A percentile compares a stretch with the other conserved stretches of the same genome.
Conservation (phyloP, 2,329 filamentous ascomycete species). For the Paraphoma chrysanthemicola region DNA sequence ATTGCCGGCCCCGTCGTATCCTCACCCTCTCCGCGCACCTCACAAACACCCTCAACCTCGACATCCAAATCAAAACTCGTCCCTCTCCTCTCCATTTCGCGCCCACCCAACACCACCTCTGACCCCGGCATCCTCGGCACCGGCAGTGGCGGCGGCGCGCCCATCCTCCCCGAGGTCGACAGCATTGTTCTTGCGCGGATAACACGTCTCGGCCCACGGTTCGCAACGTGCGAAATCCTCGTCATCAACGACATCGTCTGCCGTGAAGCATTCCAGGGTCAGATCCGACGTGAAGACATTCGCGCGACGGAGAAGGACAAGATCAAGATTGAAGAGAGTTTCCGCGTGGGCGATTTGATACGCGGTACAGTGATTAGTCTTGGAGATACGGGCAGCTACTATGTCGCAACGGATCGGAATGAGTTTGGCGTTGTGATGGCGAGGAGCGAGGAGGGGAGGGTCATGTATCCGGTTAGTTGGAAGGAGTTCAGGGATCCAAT, state of each 20-base stretch:
- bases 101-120: constrained; percentile 20
- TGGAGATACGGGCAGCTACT: constrained; percentile 94
- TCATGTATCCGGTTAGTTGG: constrained; percentile 94
- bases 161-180: constrained; percentile 81
- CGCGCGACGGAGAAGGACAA: constrained; percentile 95
- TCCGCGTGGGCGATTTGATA: constrained; percentile 91
- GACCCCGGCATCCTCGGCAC: constrained; percentile 28
- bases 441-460: constrained; percentile 82
- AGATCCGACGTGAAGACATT: constrained; percentile 89
- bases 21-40: constrained; percentile 55
- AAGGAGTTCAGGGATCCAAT: constrained; percentile 88
- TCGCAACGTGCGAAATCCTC: constrained; percentile 85
- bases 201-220: constrained; percentile 81
- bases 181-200: constrained; percentile 84
- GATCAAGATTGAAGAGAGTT: constrained; percentile 88
- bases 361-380: constrained; percentile 86
- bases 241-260: constrained; percentile 73
- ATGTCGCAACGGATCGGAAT: constrained; percentile 89
- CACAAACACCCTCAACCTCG: constrained; percentile 58
- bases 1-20: constrained; percentile 73
- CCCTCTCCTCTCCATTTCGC: constrained; percentile 48
- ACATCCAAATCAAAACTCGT: constrained; percentile 60
- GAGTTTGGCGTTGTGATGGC: constrained; percentile 95
- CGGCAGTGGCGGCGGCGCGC: constrained; percentile 58
- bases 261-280: constrained; percentile 81